phyloP scores from a whole-genome alignment of 106 monocot species.

The Dendrobium nobile region DNA sequence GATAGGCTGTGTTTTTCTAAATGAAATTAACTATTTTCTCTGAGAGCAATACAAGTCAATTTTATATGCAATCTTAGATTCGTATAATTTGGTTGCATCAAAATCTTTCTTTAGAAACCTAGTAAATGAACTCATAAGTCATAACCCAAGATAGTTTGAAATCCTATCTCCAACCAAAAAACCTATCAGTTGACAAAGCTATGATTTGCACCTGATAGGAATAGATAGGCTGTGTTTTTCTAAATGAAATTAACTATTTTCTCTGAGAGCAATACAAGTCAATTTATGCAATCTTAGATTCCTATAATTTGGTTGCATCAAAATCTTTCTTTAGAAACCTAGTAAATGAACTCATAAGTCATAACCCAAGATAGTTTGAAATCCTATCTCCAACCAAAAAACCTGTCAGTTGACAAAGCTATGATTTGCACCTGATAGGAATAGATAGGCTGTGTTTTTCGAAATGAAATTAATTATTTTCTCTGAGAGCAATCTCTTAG shows the following conservation, averaged over 20 bases:
- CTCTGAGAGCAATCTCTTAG: too few species aligned
- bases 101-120: not conserved
- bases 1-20: not conserved
- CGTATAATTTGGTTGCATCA: too few species aligned
- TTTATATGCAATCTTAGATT: too few species aligned
- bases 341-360: not conserved
- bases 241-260: not conserved
- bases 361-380: not conserved
- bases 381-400: not conserved
- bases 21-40: not conserved
- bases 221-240: not conserved
- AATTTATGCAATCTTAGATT: too few species aligned
- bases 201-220: not conserved
- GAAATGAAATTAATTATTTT: not conserved
- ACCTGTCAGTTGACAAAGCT: not conserved
- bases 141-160: too few species aligned
- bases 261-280: too few species aligned
- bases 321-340: not conserved
- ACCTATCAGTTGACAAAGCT: not conserved
- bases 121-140: not conserved
- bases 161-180: not conserved
- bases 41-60: too few species aligned
- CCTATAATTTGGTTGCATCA: too few species aligned
- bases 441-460: not conserved
- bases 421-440: not conserved